Evolutionary conservation across 768 basidiomycete genomes (phyloP), one percentile per base, ranked within the genome.

Genomic region (Leccinum disarticulatum): DNA sequence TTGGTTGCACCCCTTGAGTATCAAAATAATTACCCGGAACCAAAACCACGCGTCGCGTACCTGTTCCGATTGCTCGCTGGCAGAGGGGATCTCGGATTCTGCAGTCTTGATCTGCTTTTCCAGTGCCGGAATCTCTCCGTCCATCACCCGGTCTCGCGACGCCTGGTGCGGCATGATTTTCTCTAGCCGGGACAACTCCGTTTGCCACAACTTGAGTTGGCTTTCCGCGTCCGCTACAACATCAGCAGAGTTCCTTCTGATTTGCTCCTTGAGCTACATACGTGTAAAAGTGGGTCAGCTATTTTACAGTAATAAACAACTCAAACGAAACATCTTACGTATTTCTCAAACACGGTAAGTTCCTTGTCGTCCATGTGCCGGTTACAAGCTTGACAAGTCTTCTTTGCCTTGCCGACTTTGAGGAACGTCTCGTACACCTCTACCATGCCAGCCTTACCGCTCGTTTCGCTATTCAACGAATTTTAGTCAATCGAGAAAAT

Each of bases 341-440:
- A 85, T 74, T 80, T 82, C 71, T 95, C 89, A 61, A 95, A 91
- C 1, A 81, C 78, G 0, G 74, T 74, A 50, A 83, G 64, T 48
- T 87, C 87, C 2, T 70, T 67, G 28, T 81, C 80, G 22, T 81
- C 76, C 68, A 98, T 74, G 41, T 77, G 78, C 1, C 95, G 83
- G 65, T 86, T 85, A 69, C 96, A 98, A 8, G 86, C 86, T 11
- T 83, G 77, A 67, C 96, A 99, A 0, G 79, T 72, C 67, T 88
- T 86, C 61, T 87, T 83, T 53, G 79, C 76, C 68, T 83, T 83
- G 35, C 89, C 91, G 1, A 74, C 71, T 15, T 77, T 74, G 43
- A 93, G 77, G 31, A 91, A 65, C 1, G 71, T 70, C 58, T 85
- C 77, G 58, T 84, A 95, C 36, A 81, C 77, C 28, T 72, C 73